phyloP scores from a whole-genome alignment of 108 stramenopile species.

The Craspedostauros australis region DNA sequence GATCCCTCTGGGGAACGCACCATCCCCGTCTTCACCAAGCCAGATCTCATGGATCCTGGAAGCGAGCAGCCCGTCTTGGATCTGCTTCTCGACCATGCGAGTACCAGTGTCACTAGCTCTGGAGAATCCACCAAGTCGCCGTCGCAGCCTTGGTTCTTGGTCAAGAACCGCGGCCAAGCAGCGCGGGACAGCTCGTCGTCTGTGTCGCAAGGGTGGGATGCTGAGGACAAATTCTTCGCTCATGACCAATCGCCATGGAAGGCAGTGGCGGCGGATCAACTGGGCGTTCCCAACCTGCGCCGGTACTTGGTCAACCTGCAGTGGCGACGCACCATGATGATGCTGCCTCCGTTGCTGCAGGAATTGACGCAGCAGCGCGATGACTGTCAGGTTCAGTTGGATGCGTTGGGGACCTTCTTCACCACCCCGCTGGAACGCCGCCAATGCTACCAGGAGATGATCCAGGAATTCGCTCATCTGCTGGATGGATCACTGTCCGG shows the following conservation, averaged over 20 bases:
- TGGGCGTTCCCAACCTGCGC: conserved; percentile 46
- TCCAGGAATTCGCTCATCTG: conserved; percentile 19
- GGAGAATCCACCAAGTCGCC: no score
- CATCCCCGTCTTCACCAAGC: conserved; percentile 86
- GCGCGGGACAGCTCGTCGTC: conserved; percentile 33
- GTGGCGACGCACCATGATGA: conserved; percentile 36
- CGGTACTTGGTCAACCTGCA: conserved; percentile 38
- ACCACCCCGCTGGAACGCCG: conserved; percentile 36
- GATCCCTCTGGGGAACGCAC: conserved; percentile 69
- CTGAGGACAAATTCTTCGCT: conserved; percentile 46
- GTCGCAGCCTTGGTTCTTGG: conserved; percentile 46
- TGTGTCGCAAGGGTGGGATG: conserved; percentile 29
- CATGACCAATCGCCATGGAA: conserved; percentile 52
- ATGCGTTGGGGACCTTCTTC: conserved; percentile 12
- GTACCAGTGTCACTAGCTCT: no score
- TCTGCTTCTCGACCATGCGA: conserved; percentile 42
- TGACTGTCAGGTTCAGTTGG: neutral
- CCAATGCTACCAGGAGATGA: conserved; percentile 32
- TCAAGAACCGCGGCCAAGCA: conserved; percentile 63
- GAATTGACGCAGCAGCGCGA: conserved; percentile 22
- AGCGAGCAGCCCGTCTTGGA: conserved; percentile 42
- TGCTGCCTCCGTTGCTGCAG: conserved; percentile 34
- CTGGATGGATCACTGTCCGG: conserved; percentile 34
- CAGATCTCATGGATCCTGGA: conserved; percentile 77
- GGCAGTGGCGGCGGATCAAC: conserved; percentile 21